Conservation (phyloP, 2,329 filamentous ascomycete species). For the Diplocarpon rosae region DNA sequence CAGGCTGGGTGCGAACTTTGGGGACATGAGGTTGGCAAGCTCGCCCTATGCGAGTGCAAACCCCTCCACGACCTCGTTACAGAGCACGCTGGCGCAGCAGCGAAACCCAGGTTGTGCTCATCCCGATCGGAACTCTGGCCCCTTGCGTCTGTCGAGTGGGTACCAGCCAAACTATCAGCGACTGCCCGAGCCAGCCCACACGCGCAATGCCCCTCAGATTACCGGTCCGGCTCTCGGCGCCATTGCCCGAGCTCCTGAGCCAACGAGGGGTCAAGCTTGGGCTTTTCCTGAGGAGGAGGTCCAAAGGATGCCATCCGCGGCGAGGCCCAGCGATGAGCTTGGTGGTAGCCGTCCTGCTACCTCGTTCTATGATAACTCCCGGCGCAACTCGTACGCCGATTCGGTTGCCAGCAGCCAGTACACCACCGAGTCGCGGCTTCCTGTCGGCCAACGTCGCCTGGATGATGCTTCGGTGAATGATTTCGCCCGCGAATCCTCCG, state of each 20-base stretch:
- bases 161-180: slow-evolving; percentile 42
- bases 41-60: slow-evolving; percentile 70
- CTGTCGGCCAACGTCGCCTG: slow-evolving; percentile 59
- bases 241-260: slow-evolving; percentile 62
- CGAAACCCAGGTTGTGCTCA: slow-evolving; percentile 40
- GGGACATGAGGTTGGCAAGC: slow-evolving; percentile 54
- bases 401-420: slow-evolving; percentile 73
- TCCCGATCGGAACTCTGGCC: slow-evolving; percentile 36
- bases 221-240: slow-evolving; percentile 56
- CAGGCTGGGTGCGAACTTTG: slow-evolving; percentile 61
- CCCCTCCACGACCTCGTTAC: slow-evolving; percentile 64
- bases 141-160: slow-evolving; percentile 52
- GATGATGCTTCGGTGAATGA: slow-evolving; percentile 44
- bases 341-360: slow-evolving; percentile 28
- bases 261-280: slow-evolving; percentile 75
- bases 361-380: slow-evolving; percentile 42
- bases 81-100: slow-evolving; percentile 58
- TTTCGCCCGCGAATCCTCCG: slow-evolving; percentile 35
- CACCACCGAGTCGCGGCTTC: slow-evolving; percentile 61
- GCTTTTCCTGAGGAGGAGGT: slow-evolving; percentile 69
- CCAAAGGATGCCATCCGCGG: slow-evolving; percentile 37
- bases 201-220: slow-evolving; percentile 63
- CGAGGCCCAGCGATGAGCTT: slow-evolving; percentile 36
- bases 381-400: slow-evolving; percentile 65
- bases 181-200: slow-evolving; percentile 30